Evolutionary conservation across 2,329 filamentous ascomycete species (phyloP).

Genomic region (Aspergillus puulaauensis): DNA sequence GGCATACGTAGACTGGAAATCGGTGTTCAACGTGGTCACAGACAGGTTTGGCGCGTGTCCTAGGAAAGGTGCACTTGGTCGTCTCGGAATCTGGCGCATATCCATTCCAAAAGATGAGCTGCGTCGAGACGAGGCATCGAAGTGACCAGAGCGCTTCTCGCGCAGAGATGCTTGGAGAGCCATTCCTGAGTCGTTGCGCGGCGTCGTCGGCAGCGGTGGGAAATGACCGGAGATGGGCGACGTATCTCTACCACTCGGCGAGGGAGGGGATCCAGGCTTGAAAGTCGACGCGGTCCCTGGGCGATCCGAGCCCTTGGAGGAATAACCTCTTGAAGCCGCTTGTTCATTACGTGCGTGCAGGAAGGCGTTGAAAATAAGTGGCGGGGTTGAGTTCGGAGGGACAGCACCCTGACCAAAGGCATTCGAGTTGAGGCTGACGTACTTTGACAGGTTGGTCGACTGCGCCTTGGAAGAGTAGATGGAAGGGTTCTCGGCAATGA

Average conservation of each 20-base stretch:
- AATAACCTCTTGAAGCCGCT: slow-evolving; percentile 45
- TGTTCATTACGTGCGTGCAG: slow-evolving; percentile 70
- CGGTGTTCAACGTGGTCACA: slow-evolving; percentile 45
- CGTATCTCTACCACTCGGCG: slow-evolving; percentile 52
- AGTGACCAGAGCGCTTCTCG: slow-evolving; percentile 93
- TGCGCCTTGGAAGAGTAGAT: slow-evolving; percentile 73
- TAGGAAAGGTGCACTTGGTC: slow-evolving; percentile 71
- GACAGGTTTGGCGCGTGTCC: slow-evolving; percentile 54
- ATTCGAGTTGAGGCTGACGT: slow-evolving; percentile 85
- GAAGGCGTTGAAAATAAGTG: slow-evolving; percentile 89
- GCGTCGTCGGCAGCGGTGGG: slow-evolving; percentile 71
- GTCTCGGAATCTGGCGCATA: slow-evolving; percentile 58
- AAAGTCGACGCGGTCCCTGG: slow-evolving; percentile 69
- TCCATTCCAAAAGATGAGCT: slow-evolving; percentile 92
- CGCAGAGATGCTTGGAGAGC: slow-evolving; percentile 80
- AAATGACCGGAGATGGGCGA: slow-evolving; percentile 80
- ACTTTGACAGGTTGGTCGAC: slow-evolving; percentile 74
- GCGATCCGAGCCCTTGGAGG: slow-evolving; percentile 56
- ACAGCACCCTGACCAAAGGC: slow-evolving; percentile 71
- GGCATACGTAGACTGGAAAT: slow-evolving; percentile 46
- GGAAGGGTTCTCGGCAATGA: slow-evolving; percentile 79
- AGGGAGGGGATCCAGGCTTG: slow-evolving; percentile 55
- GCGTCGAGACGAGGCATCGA: slow-evolving; percentile 75
- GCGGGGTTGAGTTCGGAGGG: slow-evolving; percentile 50
- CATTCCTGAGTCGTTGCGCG: slow-evolving; percentile 87